Conservation (phyloP, 495 filamentous ascomycete genomes). For the Penicillium egyptiacum region DNA sequence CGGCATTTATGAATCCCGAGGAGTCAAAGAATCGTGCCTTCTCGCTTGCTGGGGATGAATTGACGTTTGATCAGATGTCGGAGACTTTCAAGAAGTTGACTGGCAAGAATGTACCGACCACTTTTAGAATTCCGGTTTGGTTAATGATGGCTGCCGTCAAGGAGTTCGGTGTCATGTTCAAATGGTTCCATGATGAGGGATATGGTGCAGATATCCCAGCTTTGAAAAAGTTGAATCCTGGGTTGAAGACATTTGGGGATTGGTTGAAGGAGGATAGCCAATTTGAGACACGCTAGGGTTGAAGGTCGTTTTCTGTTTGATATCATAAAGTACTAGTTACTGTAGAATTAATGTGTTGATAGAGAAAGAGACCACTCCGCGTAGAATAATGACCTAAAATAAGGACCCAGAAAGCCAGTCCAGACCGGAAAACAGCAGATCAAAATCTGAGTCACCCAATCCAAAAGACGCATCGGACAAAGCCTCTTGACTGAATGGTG, state of each 20-base stretch:
- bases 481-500: too few relatives aligned
- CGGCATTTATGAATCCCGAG: slow-evolving; percentile 55
- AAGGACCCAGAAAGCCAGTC: background rate
- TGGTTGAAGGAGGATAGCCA: slow-evolving; percentile 62
- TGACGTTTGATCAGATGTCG: slow-evolving; percentile 52
- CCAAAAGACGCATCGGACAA: background rate
- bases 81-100: slow-evolving; percentile 51
- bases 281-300: slow-evolving; percentile 23
- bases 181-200: slow-evolving; percentile 61
- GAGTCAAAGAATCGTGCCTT: slow-evolving; percentile 47
- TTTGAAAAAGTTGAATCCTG: slow-evolving; percentile 50
- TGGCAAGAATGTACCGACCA: slow-evolving; percentile 50
- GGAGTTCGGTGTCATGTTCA: slow-evolving; percentile 62
- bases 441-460: background rate
- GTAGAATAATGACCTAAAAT: background rate
- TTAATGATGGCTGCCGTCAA: slow-evolving; percentile 45
- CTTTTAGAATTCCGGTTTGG: slow-evolving; percentile 43
- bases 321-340: background rate
- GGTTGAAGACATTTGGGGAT: slow-evolving; percentile 55
- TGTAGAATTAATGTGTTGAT: background rate
- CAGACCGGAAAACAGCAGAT: background rate
- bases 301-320: background rate
- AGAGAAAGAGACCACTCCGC: background rate
- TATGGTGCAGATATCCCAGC: slow-evolving; percentile 59
- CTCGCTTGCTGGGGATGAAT: slow-evolving; percentile 59